phyloP scores from a whole-genome alignment of 192 early-diverging fungal species.

The Umbelopsis ramanniana region DNA sequence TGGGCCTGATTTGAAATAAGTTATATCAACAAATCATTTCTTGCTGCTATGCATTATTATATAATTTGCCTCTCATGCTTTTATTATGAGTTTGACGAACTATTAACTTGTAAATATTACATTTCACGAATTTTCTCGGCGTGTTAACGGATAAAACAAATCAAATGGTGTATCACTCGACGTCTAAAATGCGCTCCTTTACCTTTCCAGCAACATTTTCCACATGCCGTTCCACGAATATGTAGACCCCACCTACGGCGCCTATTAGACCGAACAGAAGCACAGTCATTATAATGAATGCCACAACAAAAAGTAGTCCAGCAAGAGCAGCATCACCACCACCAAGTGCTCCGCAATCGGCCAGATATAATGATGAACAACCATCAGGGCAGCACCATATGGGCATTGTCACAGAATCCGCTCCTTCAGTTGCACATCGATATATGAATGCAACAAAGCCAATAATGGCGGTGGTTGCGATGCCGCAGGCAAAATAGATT shows the following conservation, averaged over 20 bases:
- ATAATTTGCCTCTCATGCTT: too few species aligned
- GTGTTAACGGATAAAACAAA: background rate
- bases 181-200: constrained; percentile 25
- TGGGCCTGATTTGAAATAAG: too few species aligned
- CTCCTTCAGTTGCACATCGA: constrained; percentile 9
- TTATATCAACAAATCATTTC: too few species aligned
- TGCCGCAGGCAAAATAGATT: constrained; percentile 17
- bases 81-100: too few species aligned
- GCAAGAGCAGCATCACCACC: constrained; percentile 27
- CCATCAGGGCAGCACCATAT: constrained; percentile 6
- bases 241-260: constrained; percentile 25
- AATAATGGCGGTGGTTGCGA: background rate
- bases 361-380: constrained; percentile 12
- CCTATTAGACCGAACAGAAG: constrained; percentile 27
- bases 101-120: background rate
- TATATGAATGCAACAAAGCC: constrained; percentile 2
- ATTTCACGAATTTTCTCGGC: background rate
- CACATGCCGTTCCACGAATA: constrained; percentile 11
- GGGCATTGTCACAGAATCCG: background rate
- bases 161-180: background rate
- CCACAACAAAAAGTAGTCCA: constrained; percentile 16
- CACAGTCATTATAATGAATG: background rate
- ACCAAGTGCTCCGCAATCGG: constrained; percentile 20
- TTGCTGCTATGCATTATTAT: too few species aligned
- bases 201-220: constrained; percentile 26